Percentiles rank a stretch among this genome's conserved stretches.
These are phyloP conservation scores for Neofusicoccum parvum DNA, from an alignment of 2,329 filamentous ascomycete species.

Conservation along the genomic window DNA sequence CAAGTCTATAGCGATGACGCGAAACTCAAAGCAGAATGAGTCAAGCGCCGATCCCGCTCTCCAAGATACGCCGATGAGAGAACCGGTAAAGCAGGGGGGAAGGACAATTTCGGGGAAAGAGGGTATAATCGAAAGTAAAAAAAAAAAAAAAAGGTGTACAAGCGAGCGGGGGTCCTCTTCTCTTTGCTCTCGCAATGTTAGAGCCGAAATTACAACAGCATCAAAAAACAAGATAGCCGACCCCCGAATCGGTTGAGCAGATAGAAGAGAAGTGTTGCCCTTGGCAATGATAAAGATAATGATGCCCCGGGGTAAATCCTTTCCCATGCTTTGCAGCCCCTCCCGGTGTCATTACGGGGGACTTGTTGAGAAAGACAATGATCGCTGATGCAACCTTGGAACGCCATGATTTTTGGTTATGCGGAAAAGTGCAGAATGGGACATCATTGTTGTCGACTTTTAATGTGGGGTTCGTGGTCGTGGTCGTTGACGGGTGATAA, in stretches of 20 bases:
- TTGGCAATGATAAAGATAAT: neutral
- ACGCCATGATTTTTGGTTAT: conserved; percentile 1
- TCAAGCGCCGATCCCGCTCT: conserved; percentile 12
- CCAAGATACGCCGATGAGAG: conserved; percentile 6
- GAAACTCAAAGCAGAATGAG: conserved; percentile 3
- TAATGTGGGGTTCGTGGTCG: conserved; percentile 13
- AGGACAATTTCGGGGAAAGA: conserved; percentile 12
- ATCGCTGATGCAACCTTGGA: conserved; percentile 15
- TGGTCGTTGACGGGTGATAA: conserved; percentile 12
- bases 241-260: neutral
- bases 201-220: conserved; percentile 16
- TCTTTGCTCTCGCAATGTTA: conserved; percentile 15
- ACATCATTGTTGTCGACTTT: conserved; percentile 7
- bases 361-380: conserved; percentile 12
- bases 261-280: neutral
- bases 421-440: neutral
- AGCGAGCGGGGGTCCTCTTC: conserved; percentile 17
- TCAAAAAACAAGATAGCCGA: neutral
- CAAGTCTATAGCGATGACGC: conserved; percentile 15
- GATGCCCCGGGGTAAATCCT: conserved; percentile 5
- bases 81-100: conserved; percentile 11
- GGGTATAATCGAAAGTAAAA: conserved; percentile 19
- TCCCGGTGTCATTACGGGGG: conserved; percentile 15
- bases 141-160: conserved; percentile 8
- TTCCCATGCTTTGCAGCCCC: conserved; percentile 15